Evolutionary conservation across 208 protist genomes (phyloP).

Genomic region (Acanthamoeba divionensis): DNA sequence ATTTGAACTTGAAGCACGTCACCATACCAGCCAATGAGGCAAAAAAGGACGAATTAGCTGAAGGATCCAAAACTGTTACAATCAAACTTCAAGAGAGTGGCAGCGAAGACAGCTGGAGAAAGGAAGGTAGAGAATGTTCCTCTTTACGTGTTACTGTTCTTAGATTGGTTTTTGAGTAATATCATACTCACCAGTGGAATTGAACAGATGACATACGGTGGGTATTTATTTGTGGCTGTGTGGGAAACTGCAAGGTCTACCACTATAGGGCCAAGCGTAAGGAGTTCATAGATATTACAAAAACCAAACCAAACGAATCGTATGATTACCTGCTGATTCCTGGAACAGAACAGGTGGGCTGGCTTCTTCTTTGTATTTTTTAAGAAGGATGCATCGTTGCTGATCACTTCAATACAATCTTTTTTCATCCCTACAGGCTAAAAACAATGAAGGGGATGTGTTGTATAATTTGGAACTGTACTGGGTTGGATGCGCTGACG

Average conservation of each 20-base stretch:
- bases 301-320: too few species aligned
- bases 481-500: constrained; percentile 26
- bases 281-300: constrained; percentile 16
- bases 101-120: too few species aligned
- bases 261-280: constrained; percentile 21
- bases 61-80: not conserved
- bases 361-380: too few species aligned
- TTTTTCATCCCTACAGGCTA: too few species aligned
- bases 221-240: not conserved
- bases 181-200: not conserved
- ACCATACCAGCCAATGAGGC: not conserved
- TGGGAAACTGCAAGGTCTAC: constrained; percentile 38
- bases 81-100: not conserved
- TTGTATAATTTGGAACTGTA: constrained; percentile 35
- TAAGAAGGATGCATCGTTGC: too few species aligned
- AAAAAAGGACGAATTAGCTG: not conserved
- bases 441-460: not conserved
- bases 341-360: too few species aligned
- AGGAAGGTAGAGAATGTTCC: too few species aligned
- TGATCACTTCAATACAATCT: too few species aligned
- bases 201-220: constrained; percentile 17
- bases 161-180: not conserved
- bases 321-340: too few species aligned
- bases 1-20: constrained; percentile 14
- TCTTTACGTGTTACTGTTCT: too few species aligned